Conservation (phyloP, 2,329 filamentous ascomycete species). For the Elsinoe fawcettii region DNA sequence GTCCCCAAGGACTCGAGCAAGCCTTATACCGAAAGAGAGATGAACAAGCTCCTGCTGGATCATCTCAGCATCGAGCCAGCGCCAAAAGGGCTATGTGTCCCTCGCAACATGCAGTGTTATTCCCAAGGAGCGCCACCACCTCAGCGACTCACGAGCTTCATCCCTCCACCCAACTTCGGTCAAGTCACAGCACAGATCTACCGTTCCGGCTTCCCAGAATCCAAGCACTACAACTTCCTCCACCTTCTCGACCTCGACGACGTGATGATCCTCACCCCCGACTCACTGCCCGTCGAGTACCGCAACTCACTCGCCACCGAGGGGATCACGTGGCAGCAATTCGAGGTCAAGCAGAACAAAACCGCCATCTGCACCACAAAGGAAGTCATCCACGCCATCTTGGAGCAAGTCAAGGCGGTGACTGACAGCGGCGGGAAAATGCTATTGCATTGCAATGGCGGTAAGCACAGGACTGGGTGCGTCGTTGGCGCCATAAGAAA, state of each 20-base stretch:
- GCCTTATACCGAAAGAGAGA: no score
- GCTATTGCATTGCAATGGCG: constrained; percentile 88
- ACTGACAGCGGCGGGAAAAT: constrained; percentile 67
- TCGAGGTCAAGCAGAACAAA: constrained; percentile 83
- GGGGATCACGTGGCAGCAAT: constrained; percentile 63
- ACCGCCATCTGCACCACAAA: constrained; percentile 36
- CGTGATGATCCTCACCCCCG: constrained; percentile 55
- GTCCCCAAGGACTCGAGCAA: no score
- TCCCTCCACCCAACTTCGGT: constrained; percentile 67
- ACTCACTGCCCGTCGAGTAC: constrained; percentile 42
- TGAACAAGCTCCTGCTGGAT: no score
- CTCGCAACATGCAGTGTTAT: background rate
- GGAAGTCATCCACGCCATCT: constrained; percentile 24
- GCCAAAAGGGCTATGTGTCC: no score
- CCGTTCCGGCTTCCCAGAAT: constrained; percentile 70
- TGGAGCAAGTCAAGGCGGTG: constrained; percentile 64
- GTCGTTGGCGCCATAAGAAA: constrained; percentile 75
- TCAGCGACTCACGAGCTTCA: constrained; percentile 30
- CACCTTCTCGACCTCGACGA: constrained; percentile 63
- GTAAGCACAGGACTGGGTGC: constrained; percentile 87
- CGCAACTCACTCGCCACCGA: constrained; percentile 55
- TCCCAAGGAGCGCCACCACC: background rate
- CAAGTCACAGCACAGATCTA: constrained; percentile 65
- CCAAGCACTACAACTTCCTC: constrained; percentile 64
- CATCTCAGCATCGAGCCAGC: background rate